Conservation (phyloP, 2,329 filamentous ascomycete genomes). For the Paecilomyces niveus region DNA sequence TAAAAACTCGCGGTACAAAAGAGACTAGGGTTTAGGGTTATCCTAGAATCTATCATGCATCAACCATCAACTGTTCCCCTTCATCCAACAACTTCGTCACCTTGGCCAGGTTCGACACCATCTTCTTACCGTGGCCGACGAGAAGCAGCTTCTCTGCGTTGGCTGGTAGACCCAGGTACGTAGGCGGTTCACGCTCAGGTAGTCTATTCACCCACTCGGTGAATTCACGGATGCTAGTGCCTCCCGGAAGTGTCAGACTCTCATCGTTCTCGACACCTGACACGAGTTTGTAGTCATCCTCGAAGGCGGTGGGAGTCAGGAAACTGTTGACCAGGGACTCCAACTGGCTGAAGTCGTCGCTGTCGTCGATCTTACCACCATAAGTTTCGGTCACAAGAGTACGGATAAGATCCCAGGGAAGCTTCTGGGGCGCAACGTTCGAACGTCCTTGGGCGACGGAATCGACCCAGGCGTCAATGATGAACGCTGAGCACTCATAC, state of each 20-base stretch:
- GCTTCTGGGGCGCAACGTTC: constrained; percentile 86
- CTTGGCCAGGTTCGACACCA: constrained; percentile 76
- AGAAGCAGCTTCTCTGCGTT: constrained; percentile 95
- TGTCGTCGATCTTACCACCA: constrained; percentile 93
- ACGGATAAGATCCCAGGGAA: constrained; percentile 94
- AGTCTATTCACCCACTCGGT: constrained; percentile 84
- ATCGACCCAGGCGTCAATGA: constrained; percentile 93
- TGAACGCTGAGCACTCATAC: constrained; percentile 96
- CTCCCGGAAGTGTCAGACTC: constrained; percentile 66
- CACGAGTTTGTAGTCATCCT: constrained; percentile 85
- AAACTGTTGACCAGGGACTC: constrained; percentile 66
- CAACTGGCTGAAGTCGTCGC: constrained; percentile 71
- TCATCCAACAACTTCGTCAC: constrained; percentile 88
- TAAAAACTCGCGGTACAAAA: constrained; percentile 3
- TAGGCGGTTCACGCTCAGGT: constrained; percentile 92
- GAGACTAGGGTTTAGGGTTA: constrained; percentile 4
- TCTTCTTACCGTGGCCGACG: constrained; percentile 75
- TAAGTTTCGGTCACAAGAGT: constrained; percentile 90
- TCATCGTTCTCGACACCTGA: constrained; percentile 55
- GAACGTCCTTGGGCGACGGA: constrained; percentile 73
- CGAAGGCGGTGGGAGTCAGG: constrained; percentile 82
- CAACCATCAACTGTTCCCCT: constrained; percentile 80
- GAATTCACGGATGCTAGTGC: constrained; percentile 79
- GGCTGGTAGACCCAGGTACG: constrained; percentile 84
- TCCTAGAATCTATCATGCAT: constrained; percentile 33